phyloP scores from a whole-genome alignment of 176 grass and related monocot species.

The Eleusine indica region DNA sequence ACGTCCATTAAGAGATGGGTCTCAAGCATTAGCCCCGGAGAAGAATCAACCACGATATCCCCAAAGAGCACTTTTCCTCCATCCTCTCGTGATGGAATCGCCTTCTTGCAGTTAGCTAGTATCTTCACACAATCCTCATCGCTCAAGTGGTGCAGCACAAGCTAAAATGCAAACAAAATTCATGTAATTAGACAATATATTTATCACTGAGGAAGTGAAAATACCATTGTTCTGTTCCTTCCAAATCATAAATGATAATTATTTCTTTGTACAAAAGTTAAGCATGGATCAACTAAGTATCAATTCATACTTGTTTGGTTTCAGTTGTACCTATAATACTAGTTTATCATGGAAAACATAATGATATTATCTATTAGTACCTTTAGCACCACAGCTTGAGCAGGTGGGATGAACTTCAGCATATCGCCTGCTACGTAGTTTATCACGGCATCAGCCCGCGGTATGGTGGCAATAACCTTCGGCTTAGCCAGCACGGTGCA shows the following conservation, averaged over 20 bases:
- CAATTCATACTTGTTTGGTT: background rate
- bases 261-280: no score
- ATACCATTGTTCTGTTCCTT: no score
- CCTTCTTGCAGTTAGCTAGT: background rate
- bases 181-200: background rate
- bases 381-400: constrained; percentile 51
- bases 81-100: background rate
- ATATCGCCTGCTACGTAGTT: constrained; percentile 51
- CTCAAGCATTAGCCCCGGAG: background rate
- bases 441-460: background rate
- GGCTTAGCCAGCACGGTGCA: constrained; percentile 49
- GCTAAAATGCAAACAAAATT: background rate
- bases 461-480: background rate
- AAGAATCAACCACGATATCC: background rate
- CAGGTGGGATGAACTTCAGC: constrained; percentile 50
- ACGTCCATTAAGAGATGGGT: background rate
- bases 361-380: background rate
- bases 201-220: background rate
- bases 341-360: no score
- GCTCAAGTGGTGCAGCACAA: background rate
- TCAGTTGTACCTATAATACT: no score
- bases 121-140: background rate
- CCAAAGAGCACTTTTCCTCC: background rate
- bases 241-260: no score
- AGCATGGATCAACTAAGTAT: no score